phyloP scores from a whole-genome alignment of 2,329 filamentous ascomycete species.

The Alternaria longipes region DNA sequence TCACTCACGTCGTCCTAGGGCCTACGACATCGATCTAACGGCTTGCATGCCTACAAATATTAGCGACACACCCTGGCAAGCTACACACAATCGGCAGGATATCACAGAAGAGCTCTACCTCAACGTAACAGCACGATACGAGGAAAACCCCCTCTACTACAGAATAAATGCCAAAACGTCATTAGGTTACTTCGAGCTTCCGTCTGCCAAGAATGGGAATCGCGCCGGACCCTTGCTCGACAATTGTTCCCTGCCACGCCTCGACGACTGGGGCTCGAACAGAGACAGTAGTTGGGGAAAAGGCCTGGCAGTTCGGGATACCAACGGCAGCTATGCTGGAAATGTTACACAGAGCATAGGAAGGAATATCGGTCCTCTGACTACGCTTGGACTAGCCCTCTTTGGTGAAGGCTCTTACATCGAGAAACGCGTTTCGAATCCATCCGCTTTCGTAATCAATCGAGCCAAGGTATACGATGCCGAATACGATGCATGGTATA shows the following conservation, averaged over 20 bases:
- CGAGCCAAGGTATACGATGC: background rate
- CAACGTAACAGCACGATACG: background rate
- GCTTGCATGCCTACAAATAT: constrained; percentile 5
- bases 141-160: background rate
- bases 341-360: background rate
- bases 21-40: background rate
- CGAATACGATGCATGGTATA: background rate
- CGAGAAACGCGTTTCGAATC: background rate
- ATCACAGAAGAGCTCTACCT: background rate
- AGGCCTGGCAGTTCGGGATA: background rate
- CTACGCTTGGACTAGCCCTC: background rate
- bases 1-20: background rate
- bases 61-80: constrained; percentile 1
- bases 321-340: background rate
- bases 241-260: background rate
- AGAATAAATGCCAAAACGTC: background rate
- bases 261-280: background rate
- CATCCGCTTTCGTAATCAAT: background rate
- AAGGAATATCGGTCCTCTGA: background rate
- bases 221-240: constrained; percentile 1
- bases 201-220: background rate
- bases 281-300: background rate
- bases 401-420: constrained; percentile 5
- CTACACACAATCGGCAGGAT: constrained; percentile 3
- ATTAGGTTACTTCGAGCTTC: constrained; percentile 11